Percentiles rank a stretch among this genome's conserved stretches.
Conservation (phyloP, 805 yeast species). For the Candida railenensis region DNA sequence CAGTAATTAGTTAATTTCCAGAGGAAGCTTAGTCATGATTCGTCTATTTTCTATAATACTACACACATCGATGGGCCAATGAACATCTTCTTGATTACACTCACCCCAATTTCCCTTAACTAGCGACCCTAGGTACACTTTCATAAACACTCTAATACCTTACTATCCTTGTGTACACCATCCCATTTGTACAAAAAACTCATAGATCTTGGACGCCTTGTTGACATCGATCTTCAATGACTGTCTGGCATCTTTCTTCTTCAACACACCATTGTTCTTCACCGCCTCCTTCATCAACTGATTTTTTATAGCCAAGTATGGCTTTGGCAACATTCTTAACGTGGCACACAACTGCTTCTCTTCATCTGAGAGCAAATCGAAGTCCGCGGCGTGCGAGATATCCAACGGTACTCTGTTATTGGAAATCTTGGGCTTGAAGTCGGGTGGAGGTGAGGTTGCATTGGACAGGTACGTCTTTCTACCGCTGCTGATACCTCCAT, state of each 20-base stretch:
- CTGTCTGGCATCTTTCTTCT: slow-evolving; percentile 83
- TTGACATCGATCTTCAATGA: slow-evolving; percentile 79
- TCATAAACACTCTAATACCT: too few species aligned
- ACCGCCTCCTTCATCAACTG: slow-evolving; percentile 83
- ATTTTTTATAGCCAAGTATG: slow-evolving; percentile 90
- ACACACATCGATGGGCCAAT: not conserved
- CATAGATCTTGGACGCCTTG: slow-evolving; percentile 85
- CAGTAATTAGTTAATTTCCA: too few species aligned
- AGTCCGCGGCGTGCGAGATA: slow-evolving; percentile 77
- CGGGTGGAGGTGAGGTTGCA: slow-evolving; percentile 37
- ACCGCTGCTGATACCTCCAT: slow-evolving; percentile 12
- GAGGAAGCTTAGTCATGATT: too few species aligned
- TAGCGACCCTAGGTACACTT: too few species aligned
- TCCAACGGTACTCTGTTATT: slow-evolving; percentile 56
- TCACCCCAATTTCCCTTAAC: too few species aligned
- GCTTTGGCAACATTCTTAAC: slow-evolving; percentile 85
- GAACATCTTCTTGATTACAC: not conserved
- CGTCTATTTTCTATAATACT: not conserved
- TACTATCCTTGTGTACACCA: slow-evolving; percentile 61
- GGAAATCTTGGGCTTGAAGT: slow-evolving; percentile 41
- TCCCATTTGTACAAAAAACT: slow-evolving; percentile 87
- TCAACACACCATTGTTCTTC: slow-evolving; percentile 78
- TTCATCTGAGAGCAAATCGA: slow-evolving; percentile 77
- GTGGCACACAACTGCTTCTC: slow-evolving; percentile 85
- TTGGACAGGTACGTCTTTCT: slow-evolving; percentile 18